A percentile compares a stretch with the other conserved stretches of the same genome.
Evolutionary conservation across 2,329 filamentous ascomycete genomes (phyloP).

Genomic region (Claviceps purpurea): DNA sequence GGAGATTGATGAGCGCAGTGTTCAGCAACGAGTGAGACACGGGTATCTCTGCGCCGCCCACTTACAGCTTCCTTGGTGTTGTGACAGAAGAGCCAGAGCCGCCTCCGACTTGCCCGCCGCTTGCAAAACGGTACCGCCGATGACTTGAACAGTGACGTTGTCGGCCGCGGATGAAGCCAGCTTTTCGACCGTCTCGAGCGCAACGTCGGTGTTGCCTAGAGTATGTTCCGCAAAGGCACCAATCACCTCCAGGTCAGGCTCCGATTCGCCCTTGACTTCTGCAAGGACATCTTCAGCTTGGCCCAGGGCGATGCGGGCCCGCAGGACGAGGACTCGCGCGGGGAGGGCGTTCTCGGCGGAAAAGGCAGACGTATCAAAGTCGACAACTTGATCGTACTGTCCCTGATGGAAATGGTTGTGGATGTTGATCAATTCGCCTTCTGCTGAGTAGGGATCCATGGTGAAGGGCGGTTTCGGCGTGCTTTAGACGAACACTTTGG

Average conservation of each 20-base stretch:
- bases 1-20: constrained; percentile 12
- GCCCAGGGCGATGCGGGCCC: constrained; percentile 71
- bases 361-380: constrained; percentile 71
- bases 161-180: constrained; percentile 55
- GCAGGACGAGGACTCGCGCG: constrained; percentile 64
- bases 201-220: constrained; percentile 46
- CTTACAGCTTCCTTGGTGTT: constrained; percentile 78
- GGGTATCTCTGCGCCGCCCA: constrained; percentile 10
- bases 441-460: constrained; percentile 59
- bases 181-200: constrained; percentile 49
- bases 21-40: too few relatives aligned
- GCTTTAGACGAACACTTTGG: not conserved
- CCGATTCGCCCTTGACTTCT: constrained; percentile 50
- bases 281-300: constrained; percentile 60
- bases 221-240: constrained; percentile 58
- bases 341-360: constrained; percentile 65
- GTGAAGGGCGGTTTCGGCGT: constrained; percentile 16
- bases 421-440: constrained; percentile 59
- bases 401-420: constrained; percentile 63
- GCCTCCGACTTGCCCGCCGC: constrained; percentile 71
- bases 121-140: constrained; percentile 72
- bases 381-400: constrained; percentile 75
- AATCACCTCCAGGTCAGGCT: constrained; percentile 64
- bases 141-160: constrained; percentile 68
- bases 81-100: constrained; percentile 63